These are phyloP conservation scores for Candida sphagnicola DNA, from an alignment of 805 yeast species.

Conservation along the genomic window DNA sequence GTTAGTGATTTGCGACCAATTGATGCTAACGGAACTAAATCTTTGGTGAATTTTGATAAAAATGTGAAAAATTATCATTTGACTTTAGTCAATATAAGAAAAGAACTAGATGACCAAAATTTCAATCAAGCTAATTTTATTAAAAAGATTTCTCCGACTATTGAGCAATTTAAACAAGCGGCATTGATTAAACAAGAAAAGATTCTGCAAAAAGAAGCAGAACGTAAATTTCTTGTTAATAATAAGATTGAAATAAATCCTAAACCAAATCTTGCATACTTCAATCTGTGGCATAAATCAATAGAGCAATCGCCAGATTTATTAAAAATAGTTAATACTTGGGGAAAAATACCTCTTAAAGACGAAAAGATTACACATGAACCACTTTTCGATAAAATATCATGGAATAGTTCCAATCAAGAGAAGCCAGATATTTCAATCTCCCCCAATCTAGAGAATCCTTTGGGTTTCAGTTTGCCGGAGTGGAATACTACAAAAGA, in stretches of 20 bases:
- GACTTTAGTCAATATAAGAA: conserved; percentile 14
- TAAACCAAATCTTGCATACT: conserved; percentile 10
- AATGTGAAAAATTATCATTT: conserved; percentile 20
- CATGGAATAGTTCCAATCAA: background rate
- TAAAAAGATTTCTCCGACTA: conserved; percentile 2
- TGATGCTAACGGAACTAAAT: conserved; percentile 19
- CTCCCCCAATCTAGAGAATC: background rate
- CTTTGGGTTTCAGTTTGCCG: background rate
- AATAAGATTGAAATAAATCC: conserved; percentile 10
- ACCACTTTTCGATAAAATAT: background rate
- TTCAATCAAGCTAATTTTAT: conserved; percentile 12
- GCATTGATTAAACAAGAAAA: background rate
- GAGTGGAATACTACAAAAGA: background rate
- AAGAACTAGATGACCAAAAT: conserved; percentile 22
- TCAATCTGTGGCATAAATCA: conserved; percentile 10
- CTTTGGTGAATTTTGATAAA: conserved; percentile 18
- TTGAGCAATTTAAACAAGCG: background rate
- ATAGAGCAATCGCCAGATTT: conserved; percentile 11
- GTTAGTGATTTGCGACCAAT: conserved; percentile 3
- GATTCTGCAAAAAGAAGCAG: background rate
- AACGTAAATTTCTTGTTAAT: background rate
- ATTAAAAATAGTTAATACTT: conserved; percentile 7
- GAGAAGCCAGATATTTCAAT: background rate
- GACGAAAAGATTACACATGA: background rate
- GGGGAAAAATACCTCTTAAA: conserved; percentile 17